A percentile compares a stretch with the other conserved stretches of the same genome.
These are phyloP conservation scores for Kazachstania viticola DNA, from an alignment of 805 yeast species.

Conservation along the genomic window DNA sequence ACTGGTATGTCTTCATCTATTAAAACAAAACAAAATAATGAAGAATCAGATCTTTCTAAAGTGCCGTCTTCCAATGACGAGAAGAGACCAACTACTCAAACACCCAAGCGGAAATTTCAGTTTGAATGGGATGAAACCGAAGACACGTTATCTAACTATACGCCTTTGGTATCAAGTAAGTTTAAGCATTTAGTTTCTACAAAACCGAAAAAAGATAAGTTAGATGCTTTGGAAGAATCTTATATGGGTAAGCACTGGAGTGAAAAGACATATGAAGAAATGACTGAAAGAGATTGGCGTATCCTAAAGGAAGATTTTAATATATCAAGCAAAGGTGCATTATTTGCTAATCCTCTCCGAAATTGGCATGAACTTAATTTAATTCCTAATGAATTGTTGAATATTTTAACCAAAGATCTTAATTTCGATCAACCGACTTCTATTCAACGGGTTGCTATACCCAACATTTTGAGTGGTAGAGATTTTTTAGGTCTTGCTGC, in stretches of 20 bases:
- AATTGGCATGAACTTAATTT: conserved; percentile 53
- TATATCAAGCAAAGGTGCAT: conserved; percentile 42
- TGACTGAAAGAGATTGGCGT: conserved; percentile 86
- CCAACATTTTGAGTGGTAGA: conserved; percentile 39
- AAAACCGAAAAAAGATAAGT: conserved; percentile 1
- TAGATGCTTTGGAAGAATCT: conserved; percentile 7
- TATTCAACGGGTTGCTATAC: conserved; percentile 81
- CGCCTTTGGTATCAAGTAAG: conserved; percentile 29
- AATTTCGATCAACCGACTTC: conserved; percentile 70
- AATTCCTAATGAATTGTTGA: conserved; percentile 34
- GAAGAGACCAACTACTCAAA: too few relatives aligned
- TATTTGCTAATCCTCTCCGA: conserved; percentile 45
- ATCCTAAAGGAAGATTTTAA: conserved; percentile 68
- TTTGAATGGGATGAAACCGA: conserved; percentile 64
- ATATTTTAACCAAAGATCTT: conserved; percentile 28
- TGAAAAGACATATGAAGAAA: conserved; percentile 45
- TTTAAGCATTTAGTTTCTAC: conserved; percentile 7
- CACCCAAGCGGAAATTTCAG: conserved; percentile 35
- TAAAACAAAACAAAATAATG: too few relatives aligned
- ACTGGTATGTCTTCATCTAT: too few relatives aligned
- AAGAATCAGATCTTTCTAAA: too few relatives aligned
- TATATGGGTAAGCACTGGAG: conserved; percentile 44
- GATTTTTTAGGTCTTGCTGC: conserved; percentile 89
- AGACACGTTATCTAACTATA: conserved; percentile 43
- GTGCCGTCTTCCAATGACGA: too few relatives aligned